Evolutionary conservation across 257 asterid species (phyloP).

Genomic region (Lavandula angustifolia): DNA sequence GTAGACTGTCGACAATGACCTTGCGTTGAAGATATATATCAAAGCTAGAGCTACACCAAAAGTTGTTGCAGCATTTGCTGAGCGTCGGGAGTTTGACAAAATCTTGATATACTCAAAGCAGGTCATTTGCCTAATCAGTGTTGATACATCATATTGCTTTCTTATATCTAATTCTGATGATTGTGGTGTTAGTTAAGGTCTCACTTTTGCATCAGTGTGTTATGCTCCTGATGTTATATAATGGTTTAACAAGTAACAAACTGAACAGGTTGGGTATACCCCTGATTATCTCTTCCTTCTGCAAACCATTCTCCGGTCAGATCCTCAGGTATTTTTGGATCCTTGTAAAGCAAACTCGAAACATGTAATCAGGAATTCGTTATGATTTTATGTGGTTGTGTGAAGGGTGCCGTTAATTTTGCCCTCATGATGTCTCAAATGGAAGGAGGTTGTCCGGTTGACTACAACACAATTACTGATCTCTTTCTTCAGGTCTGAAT

Average conservation of each 20-base stretch:
- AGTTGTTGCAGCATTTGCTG: slow-evolving; percentile 99
- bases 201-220: slow-evolving; percentile 19
- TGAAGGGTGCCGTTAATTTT: slow-evolving; percentile 98
- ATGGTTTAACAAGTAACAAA: slow-evolving; percentile 20
- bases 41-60: slow-evolving; percentile 99
- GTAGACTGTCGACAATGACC: slow-evolving; percentile 98
- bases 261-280: slow-evolving; percentile 88
- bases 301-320: slow-evolving; percentile 98
- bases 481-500: slow-evolving; percentile 89
- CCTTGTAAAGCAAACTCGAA: slow-evolving; percentile 3
- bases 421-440: slow-evolving; percentile 99
- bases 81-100: slow-evolving; percentile 97
- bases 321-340: slow-evolving; percentile 81
- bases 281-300: slow-evolving; percentile 97
- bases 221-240: slow-evolving; percentile 16
- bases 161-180: slow-evolving; percentile 18
- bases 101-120: slow-evolving; percentile 97
- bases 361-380: slow-evolving; percentile 8
- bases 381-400: slow-evolving; percentile 27
- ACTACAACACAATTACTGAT: slow-evolving; percentile 96
- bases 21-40: slow-evolving; percentile 91
- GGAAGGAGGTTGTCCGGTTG: slow-evolving; percentile 99
- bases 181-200: slow-evolving; percentile 11
- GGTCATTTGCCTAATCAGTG: slow-evolving; percentile 42
- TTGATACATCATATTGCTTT: not conserved